A percentile compares a stretch with the other conserved stretches of the same genome.
Evolutionary conservation across 225 moss, liverwort and hornwort genomes (phyloP).

Genomic region (Physcomitrium patens): DNA sequence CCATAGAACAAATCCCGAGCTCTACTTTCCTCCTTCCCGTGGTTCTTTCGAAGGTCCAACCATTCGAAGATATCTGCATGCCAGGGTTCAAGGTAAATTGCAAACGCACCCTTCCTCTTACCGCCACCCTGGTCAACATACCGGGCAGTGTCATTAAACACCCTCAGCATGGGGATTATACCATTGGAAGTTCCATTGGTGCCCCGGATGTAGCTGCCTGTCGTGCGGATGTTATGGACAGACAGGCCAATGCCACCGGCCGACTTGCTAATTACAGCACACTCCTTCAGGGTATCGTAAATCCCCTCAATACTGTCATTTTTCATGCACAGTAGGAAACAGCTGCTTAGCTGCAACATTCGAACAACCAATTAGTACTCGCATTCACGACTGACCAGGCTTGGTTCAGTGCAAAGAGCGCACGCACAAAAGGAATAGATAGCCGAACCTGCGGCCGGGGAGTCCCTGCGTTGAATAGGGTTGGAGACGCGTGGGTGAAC

Average conservation of each 20-base stretch:
- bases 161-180: conserved; percentile 87
- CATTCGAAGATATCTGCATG: conserved; percentile 95
- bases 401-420: background rate
- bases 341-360: conserved; percentile 79
- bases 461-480: conserved; percentile 86
- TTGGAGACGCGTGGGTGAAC: conserved; percentile 96
- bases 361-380: too few relatives aligned
- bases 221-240: conserved; percentile 85
- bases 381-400: background rate
- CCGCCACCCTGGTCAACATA: conserved; percentile 98
- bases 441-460: conserved; percentile 76
- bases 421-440: too few relatives aligned
- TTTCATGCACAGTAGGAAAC: conserved; percentile 92
- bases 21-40: conserved; percentile 87
- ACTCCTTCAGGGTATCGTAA: conserved; percentile 90
- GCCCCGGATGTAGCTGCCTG: conserved; percentile 90
- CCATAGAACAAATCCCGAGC: conserved; percentile 90
- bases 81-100: conserved; percentile 92
- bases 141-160: conserved; percentile 92
- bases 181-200: conserved; percentile 94
- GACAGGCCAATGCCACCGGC: conserved; percentile 90
- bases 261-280: conserved; percentile 93
- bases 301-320: conserved; percentile 95
- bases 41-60: conserved; percentile 89
- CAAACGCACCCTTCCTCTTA: conserved; percentile 95